These are phyloP conservation scores for Cyclotella choctawhatcheeana DNA, from an alignment of 108 stramenopile species.

Conservation along the genomic window DNA sequence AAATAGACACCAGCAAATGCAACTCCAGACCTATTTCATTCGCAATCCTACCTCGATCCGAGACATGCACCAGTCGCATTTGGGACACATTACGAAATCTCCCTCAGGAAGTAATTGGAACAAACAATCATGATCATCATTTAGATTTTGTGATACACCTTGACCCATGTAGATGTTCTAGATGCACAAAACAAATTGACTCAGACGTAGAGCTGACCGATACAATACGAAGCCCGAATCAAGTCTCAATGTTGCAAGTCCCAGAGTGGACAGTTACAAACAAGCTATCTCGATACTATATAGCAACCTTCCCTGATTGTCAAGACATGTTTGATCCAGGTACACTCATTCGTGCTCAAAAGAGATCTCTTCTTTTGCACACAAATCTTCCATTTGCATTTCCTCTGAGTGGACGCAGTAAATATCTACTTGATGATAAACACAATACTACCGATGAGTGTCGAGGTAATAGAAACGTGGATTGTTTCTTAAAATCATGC, in stretches of 20 bases:
- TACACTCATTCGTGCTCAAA: constrained; percentile 49
- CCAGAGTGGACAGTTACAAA: constrained; percentile 22
- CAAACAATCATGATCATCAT: neutral
- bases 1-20: neutral
- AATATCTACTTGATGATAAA: neutral
- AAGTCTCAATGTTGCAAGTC: neutral
- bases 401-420: constrained; percentile 9
- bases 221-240: too few relatives aligned
- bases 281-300: constrained; percentile 15
- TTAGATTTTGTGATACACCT: constrained; percentile 47
- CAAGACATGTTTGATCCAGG: constrained; percentile 25
- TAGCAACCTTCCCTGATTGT: constrained; percentile 26
- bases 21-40: constrained; percentile 15
- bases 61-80: neutral
- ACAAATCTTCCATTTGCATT: constrained; percentile 52
- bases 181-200: too few relatives aligned
- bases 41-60: constrained; percentile 29
- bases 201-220: too few relatives aligned
- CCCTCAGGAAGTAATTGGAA: constrained; percentile 38
- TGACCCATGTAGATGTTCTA: too few relatives aligned
- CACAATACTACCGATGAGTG: neutral
- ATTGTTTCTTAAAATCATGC: constrained; percentile 40
- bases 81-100: constrained; percentile 41
- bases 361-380: constrained; percentile 32
- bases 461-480: neutral